Evolutionary conservation across 2,329 filamentous ascomycete genomes (phyloP), one percentile per base, ranked within the genome.

Genomic region (Rutstroemia sp.): DNA sequence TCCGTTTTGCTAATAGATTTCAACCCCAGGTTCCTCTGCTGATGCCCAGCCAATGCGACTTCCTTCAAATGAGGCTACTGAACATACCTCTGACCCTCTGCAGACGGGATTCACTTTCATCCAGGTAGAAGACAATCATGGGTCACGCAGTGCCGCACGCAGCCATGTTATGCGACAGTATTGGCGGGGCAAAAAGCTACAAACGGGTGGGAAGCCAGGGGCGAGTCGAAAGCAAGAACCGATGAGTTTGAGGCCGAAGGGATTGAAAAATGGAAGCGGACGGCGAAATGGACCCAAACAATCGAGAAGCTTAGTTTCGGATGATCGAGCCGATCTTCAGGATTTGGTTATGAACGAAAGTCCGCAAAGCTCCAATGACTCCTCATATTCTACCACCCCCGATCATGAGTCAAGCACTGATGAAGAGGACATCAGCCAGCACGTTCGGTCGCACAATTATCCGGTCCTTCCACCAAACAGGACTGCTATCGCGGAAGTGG

Each of bases 161-260:
- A 55, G 46, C 25, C 46, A 45, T 50, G 25, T 51, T 16, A 51
- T 45, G 47, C 53, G 53, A 19, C 38, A 50, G 14, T 51, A 50
- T n/a, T 55, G 53, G 39, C 17, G 19, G 10, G 36, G 44, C 21
- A 55, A 44, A 23, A 55, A 17, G 38, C 7, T 50, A 16, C 53
- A 45, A 19, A 45, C 14, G 8, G 6, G 9, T 6, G 34, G 40
- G 19, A 38, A 45, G 7, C 5, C 25, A 12, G 27, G 30, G 23
- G 46, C 8, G 7, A 8, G 2, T 19, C 1, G 38, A 9, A 50
- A 19, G 38, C 36, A 7, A 17, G 47, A 42, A 6, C 23, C 8
- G 10, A n/a, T 6, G 10, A 36, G 3, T 19, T 27, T 25, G 19
- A 36, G 6, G 3, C 10, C 27, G 7, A 45, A 38, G 5, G 17